Evolutionary conservation across 2,329 filamentous ascomycete species (phyloP), one percentile per base, ranked within the genome.

Genomic region (Graphilbum ipis-grandicollis): DNA sequence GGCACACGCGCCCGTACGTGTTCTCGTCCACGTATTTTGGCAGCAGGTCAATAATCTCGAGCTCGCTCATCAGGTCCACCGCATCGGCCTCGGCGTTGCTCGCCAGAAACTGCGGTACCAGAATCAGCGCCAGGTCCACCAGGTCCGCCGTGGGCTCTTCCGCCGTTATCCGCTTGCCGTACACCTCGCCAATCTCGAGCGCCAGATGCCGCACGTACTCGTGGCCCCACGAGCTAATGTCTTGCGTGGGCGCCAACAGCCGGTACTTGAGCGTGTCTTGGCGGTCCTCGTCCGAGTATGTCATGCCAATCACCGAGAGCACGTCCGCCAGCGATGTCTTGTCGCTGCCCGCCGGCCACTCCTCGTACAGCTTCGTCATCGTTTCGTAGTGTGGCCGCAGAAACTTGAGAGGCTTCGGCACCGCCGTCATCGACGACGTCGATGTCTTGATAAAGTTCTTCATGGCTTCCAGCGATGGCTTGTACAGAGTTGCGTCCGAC

Each of bases 361-460:
- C 72, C 41, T 93, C 86, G 63, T 94, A 93, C 21, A 86, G 65
- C 56, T 80, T 80, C 44, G 79, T 79, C 53, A 98, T 68, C 39
- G 79, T 75, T 59, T 92, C 81, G 63, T 96, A 98, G 59, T 98
- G 88, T 47, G 88, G 90, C 63, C 90, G 75, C 45, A 98, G 72
- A 58, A 98, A 98, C 61, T 98, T 98, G 50, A 98, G 71, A 25
- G 90, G 90, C 62, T 98, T 98, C 19, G 92, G 90, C 43, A 98
- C 90, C 41, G 90, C 90, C 34, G 90, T 98, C 90, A 98, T 98
- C 33, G 92, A 98, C 41, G 86, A 96, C 47, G 90, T 98, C 41
- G 90, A 93, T 39, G 90, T 98, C 67, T 94, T 96, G 68, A 98
- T 98, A 54, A 84, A 92, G 52, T 78, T 84, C 66, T 94, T 96